A percentile compares a stretch with the other conserved stretches of the same genome.
These are phyloP conservation scores for Podochytrium sp. DNA, from an alignment of 192 early-diverging fungal genomes.

Conservation along the genomic window DNA sequence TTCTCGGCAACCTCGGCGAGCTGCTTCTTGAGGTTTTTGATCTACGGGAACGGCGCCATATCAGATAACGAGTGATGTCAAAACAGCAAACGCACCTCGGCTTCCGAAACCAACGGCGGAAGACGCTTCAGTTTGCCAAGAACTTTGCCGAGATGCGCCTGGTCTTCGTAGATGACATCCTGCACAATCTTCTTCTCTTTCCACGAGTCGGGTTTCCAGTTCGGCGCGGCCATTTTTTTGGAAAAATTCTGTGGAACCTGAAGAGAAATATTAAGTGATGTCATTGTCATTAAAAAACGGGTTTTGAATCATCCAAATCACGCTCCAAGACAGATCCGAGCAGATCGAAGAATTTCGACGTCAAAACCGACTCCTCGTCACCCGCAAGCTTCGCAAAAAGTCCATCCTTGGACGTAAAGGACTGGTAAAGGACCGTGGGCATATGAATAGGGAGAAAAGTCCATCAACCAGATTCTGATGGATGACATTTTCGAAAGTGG, in stretches of 20 bases:
- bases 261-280: not conserved
- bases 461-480: not conserved
- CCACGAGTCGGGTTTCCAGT: conserved; percentile 50
- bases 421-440: conserved; percentile 18
- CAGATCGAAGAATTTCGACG: conserved; percentile 33
- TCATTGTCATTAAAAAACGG: conserved; percentile 1
- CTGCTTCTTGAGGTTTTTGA: conserved; percentile 79
- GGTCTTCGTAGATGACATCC: conserved; percentile 87
- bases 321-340: conserved; percentile 6
- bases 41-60: conserved; percentile 46
- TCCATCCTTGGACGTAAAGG: conserved; percentile 7
- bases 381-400: conserved; percentile 17
- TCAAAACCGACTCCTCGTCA: conserved; percentile 6
- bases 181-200: conserved; percentile 60
- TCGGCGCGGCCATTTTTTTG: not conserved
- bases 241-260: not conserved
- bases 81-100: conserved; percentile 62
- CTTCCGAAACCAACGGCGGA: conserved; percentile 87
- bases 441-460: conserved; percentile 28
- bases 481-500: conserved; percentile 9
- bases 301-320: not conserved
- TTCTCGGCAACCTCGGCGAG: conserved; percentile 87
- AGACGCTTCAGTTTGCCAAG: conserved; percentile 75
- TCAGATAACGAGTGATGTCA: not conserved
- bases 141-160: conserved; percentile 68